Conservation (phyloP, 306 rosid genomes). For the Acacia confusa region DNA sequence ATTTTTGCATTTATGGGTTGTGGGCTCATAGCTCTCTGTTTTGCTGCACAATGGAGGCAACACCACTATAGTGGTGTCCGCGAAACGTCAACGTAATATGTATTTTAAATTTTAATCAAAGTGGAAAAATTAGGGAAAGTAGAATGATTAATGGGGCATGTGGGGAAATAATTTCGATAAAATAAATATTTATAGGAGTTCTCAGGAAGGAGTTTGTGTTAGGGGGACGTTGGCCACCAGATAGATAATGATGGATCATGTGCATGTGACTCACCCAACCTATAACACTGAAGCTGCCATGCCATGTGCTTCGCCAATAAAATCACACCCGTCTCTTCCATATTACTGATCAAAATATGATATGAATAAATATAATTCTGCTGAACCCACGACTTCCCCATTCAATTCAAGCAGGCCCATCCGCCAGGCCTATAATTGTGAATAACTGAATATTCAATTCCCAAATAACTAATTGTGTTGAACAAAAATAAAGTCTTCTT, state of each 20-base stretch:
- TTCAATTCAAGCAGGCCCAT: background rate
- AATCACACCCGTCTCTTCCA: background rate
- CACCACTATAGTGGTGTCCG: background rate
- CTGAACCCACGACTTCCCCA: background rate
- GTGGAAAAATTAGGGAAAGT: background rate
- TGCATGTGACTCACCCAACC: background rate
- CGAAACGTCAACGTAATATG: background rate
- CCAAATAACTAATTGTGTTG: background rate
- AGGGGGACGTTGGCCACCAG: background rate
- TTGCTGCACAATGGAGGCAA: background rate
- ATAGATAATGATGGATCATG: background rate
- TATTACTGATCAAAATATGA: background rate
- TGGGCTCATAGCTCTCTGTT: background rate
- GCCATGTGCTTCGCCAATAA: constrained; percentile 27
- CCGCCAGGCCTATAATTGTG: background rate
- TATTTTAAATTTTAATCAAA: background rate
- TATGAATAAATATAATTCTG: background rate
- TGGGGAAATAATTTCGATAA: background rate
- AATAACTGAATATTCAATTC: background rate
- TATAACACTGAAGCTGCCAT: constrained; percentile 27
- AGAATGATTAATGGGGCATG: background rate
- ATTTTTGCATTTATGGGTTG: background rate
- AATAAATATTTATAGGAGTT: background rate
- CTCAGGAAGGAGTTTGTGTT: background rate
- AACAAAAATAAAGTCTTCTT: background rate